Base-by-base conservation (phyloP, 2,329 filamentous ascomycete species). In the Bimuria novae-zelandiae region DNA sequence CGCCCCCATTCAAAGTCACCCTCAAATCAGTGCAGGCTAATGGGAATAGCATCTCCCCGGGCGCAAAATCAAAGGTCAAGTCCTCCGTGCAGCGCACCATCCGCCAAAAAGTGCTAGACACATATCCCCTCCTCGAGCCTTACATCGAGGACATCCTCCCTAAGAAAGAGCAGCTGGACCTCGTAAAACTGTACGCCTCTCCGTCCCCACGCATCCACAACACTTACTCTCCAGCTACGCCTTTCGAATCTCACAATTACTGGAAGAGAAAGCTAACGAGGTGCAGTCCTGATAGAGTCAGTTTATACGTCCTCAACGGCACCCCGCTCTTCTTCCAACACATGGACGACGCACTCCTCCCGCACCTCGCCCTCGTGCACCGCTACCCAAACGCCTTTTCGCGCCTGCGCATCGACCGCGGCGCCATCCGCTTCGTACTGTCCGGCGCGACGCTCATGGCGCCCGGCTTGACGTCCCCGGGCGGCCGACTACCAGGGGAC, bases 381-480 rank as follows among this genome's bases (percentile, higher is more conserved):
- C 84, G 88, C 64, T 97, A 93, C 78, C 94, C 94, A 8, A 79
- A 85, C 62, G 89, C 86, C 54, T 93, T 99, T 73, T 87, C 89
- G 16, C 88, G 85, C 47, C 82, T 99, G 52, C 88, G 92, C 54
- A 96, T 97, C 74, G 94, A 99, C 75, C 86, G 94, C 44, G 94
- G 94, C 57, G 94, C 94, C 4, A 97, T 99, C 69, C 90, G 94
- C 56, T 99, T 99, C 77, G 93, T 99, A 22, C 84, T 99, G 1
- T 90, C 87, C 1, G 94, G 94, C 39, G 94, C 94, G 0, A 91
- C 93, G 12, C 86, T 99, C 58, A 99, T 99, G 94, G 93, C 92
- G 1, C 94, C 94, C 0, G 94, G 94, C 0, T 76, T 99, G 64
- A 99, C 94, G 23, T 91, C 86, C 17, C 76, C 86, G 0, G 94